A percentile compares a stretch with the other conserved stretches of the same genome.
These are phyloP conservation scores for Aulographum hederae DNA, from an alignment of 2,329 filamentous ascomycete species.

Conservation along the genomic window DNA sequence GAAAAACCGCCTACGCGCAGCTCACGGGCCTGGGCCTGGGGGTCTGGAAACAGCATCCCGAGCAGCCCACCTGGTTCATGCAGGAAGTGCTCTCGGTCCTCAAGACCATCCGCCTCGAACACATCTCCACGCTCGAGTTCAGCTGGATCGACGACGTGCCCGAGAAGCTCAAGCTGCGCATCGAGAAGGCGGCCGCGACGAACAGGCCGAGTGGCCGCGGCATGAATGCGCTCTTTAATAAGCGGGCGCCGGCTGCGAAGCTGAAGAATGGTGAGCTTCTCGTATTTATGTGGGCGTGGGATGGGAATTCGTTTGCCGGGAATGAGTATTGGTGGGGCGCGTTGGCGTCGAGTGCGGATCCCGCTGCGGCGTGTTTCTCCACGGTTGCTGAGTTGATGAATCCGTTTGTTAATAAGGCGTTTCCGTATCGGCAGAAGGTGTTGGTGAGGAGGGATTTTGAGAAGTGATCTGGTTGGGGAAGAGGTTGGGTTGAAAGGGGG, in stretches of 20 bases:
- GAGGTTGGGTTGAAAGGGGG: too few species aligned
- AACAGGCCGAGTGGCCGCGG: slow-evolving; percentile 1
- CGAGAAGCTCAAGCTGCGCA: too few species aligned
- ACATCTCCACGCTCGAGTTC: slow-evolving; percentile 12
- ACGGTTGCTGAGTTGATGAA: too few species aligned
- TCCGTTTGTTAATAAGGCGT: too few species aligned
- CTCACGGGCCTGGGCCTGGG: slow-evolving; percentile 15
- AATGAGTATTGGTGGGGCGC: slow-evolving; percentile 16
- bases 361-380: too few species aligned
- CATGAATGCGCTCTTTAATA: slow-evolving; percentile 11
- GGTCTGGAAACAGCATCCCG: slow-evolving; percentile 11
- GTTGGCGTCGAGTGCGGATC: too few species aligned
- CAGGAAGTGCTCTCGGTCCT: slow-evolving; percentile 10
- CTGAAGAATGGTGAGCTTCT: slow-evolving; percentile 10
- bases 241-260: slow-evolving; percentile 12
- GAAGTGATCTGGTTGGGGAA: too few species aligned
- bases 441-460: too few species aligned
- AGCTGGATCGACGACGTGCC: slow-evolving; percentile 12
- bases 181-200: too few species aligned
- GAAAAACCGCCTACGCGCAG: slow-evolving; percentile 11
- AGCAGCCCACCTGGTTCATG: slow-evolving; percentile 10
- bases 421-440: too few species aligned
- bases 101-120: slow-evolving; percentile 6
- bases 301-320: slow-evolving; percentile 15
- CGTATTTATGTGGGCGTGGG: slow-evolving; percentile 16